Conservation (phyloP, 139 green algal species). For the Micractinium conductrix region DNA sequence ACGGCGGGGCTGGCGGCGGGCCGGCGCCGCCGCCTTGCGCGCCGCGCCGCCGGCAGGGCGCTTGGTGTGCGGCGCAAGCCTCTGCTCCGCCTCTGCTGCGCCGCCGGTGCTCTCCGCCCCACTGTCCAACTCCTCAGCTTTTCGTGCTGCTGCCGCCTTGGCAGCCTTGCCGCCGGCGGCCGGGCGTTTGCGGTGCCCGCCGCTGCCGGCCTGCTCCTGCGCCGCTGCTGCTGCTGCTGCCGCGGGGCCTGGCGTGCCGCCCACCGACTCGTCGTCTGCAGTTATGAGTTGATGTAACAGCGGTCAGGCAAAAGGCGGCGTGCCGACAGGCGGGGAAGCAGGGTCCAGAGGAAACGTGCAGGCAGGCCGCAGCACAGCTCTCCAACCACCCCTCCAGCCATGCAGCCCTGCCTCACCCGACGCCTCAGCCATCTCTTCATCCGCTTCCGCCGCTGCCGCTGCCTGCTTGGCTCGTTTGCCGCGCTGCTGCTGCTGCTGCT, state of each 20-base stretch:
- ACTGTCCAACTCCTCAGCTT: neutral
- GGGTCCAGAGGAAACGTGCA: too few relatives aligned
- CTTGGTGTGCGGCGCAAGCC: neutral
- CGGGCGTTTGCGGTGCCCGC: neutral
- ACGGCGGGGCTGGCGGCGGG: constrained; percentile 26
- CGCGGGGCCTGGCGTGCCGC: neutral
- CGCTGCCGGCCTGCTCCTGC: neutral
- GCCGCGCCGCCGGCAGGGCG: neutral
- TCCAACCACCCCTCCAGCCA: neutral
- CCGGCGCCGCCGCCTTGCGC: neutral
- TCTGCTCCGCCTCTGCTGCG: neutral
- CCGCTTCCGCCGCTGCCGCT: neutral
- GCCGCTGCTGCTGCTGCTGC: neutral
- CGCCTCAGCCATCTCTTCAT: neutral
- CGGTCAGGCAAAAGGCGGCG: too few relatives aligned
- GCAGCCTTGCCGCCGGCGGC: neutral
- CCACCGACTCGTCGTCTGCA: neutral
- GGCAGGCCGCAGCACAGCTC: neutral
- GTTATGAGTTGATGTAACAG: too few relatives aligned
- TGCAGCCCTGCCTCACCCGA: neutral
- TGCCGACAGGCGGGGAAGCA: too few relatives aligned
- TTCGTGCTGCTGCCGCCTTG: neutral
- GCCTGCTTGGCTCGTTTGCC: neutral
- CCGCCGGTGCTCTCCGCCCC: neutral
- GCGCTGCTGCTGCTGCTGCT: constrained; percentile 4